Conservation (phyloP, 108 stramenopile genomes). For the Skeletonema costatum region DNA sequence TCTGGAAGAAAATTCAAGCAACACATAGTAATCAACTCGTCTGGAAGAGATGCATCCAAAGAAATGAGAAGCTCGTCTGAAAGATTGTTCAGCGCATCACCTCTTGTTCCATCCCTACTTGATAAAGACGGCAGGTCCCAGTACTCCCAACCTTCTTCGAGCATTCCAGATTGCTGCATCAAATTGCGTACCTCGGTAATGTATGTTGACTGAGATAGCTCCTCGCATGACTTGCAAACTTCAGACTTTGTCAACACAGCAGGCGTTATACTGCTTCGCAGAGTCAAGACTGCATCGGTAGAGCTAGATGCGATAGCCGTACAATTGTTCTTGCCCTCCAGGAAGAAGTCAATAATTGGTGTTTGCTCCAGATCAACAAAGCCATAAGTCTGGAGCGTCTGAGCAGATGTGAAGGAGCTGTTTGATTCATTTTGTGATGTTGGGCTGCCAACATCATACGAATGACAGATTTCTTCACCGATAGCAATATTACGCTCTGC, state of each 20-base stretch:
- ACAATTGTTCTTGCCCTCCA: background rate
- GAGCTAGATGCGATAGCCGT: background rate
- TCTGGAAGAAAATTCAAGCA: conserved; percentile 66
- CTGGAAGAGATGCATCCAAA: conserved; percentile 40
- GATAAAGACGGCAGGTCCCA: conserved; percentile 36
- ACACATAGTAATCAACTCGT: conserved; percentile 68
- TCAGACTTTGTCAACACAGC: conserved; percentile 51
- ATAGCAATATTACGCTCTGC: conserved; percentile 71
- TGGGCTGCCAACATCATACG: conserved; percentile 47
- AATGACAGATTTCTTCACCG: conserved; percentile 80
- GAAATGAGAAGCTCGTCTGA: conserved; percentile 45
- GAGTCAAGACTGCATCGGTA: background rate
- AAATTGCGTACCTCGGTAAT: conserved; percentile 13
- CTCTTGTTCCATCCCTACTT: background rate
- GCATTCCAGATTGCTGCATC: conserved; percentile 35
- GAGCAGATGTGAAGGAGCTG: conserved; percentile 62
- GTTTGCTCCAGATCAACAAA: conserved; percentile 57
- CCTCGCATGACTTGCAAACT: conserved; percentile 51
- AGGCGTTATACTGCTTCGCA: conserved; percentile 32
- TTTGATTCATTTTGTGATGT: background rate
- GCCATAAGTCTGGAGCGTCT: conserved; percentile 85
- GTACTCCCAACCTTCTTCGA: conserved; percentile 44
- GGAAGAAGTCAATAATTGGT: conserved; percentile 4
- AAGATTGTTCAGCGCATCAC: conserved; percentile 9
- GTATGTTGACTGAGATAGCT: conserved; percentile 36